Evolutionary conservation across 345 rosid genomes (phyloP).

Genomic region (Moringa oleifera): DNA sequence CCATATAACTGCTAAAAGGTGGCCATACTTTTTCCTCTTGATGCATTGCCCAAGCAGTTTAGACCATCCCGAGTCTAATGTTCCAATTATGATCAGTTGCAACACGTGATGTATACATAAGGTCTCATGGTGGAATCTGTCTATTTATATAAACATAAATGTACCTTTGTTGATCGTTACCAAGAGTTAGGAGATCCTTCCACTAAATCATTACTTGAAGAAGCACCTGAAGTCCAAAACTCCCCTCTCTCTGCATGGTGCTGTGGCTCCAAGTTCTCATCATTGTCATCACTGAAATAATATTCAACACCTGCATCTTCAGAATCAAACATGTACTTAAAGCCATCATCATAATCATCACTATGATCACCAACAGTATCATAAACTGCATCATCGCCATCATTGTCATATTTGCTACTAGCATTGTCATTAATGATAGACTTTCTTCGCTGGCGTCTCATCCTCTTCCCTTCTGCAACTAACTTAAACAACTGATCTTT

Average conservation of each 20-base stretch:
- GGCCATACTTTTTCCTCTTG: too few species aligned
- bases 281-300: slow-evolving; percentile 28
- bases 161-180: slow-evolving; percentile 35
- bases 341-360: slow-evolving; percentile 59
- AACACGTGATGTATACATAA: too few species aligned
- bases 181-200: slow-evolving; percentile 35
- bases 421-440: slow-evolving; percentile 11
- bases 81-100: too few species aligned
- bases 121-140: too few species aligned
- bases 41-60: too few species aligned
- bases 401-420: slow-evolving; percentile 9
- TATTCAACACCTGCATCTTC: slow-evolving; percentile 47
- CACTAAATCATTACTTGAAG: slow-evolving; percentile 17
- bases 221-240: slow-evolving; percentile 50
- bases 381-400: slow-evolving; percentile 4
- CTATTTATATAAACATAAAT: too few species aligned
- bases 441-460: slow-evolving; percentile 57
- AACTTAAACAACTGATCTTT: slow-evolving; percentile 54
- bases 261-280: slow-evolving; percentile 14
- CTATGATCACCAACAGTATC: slow-evolving; percentile 17
- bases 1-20: too few species aligned
- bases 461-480: slow-evolving; percentile 58
- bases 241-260: slow-evolving; percentile 23
- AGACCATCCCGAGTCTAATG: too few species aligned
- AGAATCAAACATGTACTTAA: slow-evolving; percentile 63